A percentile compares a stretch with the other conserved stretches of the same genome.
These are phyloP conservation scores for Mycena amicta DNA, from an alignment of 768 basidiomycete genomes.

Conservation along the genomic window DNA sequence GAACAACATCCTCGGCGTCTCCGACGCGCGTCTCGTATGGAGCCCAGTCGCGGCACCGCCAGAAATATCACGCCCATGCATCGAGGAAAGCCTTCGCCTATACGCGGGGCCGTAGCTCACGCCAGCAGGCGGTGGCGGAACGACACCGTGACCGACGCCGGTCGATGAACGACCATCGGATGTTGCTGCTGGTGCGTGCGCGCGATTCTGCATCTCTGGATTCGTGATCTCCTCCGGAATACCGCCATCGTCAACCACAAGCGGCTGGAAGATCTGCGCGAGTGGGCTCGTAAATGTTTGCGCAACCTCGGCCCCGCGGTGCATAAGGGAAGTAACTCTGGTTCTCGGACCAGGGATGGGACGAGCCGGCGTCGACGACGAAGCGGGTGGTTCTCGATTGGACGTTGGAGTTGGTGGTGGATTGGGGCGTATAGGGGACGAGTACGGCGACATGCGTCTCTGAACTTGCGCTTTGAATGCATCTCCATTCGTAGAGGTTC, in stretches of 20 bases:
- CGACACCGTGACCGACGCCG: constrained; percentile 5
- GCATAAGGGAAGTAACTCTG: constrained; percentile 46
- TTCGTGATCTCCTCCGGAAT: constrained; percentile 33
- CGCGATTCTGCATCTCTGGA: not conserved
- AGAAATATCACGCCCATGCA: constrained; percentile 25
- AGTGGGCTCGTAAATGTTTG: constrained; percentile 61
- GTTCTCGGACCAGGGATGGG: constrained; percentile 7
- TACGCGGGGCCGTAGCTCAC: constrained; percentile 50
- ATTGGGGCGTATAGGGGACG: constrained; percentile 22
- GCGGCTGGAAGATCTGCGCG: constrained; percentile 73
- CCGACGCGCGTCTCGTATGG: constrained; percentile 18
- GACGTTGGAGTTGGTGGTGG: constrained; percentile 18
- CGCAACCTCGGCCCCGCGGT: constrained; percentile 36
- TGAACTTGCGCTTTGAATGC: constrained; percentile 27
- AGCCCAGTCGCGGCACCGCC: constrained; percentile 17
- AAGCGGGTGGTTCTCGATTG: constrained; percentile 39
- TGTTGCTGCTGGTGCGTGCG: not conserved
- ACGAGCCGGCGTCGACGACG: constrained; percentile 30
- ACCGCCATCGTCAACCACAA: constrained; percentile 54
- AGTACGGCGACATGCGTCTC: constrained; percentile 35
- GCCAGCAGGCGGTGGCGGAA: constrained; percentile 24
- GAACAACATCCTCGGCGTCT: constrained; percentile 27
- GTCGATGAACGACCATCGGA: constrained; percentile 17
- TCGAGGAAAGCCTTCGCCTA: constrained; percentile 44
- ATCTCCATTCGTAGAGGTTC: constrained; percentile 12